Percentiles rank a stretch among this genome's conserved stretches.
Evolutionary conservation across 2,329 filamentous ascomycete genomes (phyloP).

Genomic region (Pyrenophora tritici-repentis): DNA sequence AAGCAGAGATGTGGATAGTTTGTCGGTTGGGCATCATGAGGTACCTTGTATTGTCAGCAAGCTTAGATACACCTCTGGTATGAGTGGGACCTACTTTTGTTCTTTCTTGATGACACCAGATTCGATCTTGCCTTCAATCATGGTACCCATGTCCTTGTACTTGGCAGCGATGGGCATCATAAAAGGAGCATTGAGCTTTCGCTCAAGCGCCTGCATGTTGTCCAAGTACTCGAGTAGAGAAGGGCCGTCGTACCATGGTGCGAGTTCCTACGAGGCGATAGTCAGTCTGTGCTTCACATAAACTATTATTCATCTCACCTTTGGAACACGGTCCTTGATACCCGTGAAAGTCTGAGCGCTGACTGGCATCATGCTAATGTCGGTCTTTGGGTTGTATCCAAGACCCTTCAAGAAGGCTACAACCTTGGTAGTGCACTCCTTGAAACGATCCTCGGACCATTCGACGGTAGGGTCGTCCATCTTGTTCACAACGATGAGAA

Average conservation of each 20-base stretch:
- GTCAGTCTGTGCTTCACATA: not conserved
- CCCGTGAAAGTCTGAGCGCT: constrained; percentile 84
- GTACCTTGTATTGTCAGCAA: constrained; percentile 62
- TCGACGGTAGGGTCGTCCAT: constrained; percentile 98
- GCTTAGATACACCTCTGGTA: not conserved
- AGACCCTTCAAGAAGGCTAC: constrained; percentile 85
- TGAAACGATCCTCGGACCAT: constrained; percentile 91
- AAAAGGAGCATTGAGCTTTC: constrained; percentile 96
- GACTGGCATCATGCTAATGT: constrained; percentile 94
- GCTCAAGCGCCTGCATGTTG: constrained; percentile 86
- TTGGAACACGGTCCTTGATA: constrained; percentile 83
- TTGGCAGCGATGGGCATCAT: constrained; percentile 99
- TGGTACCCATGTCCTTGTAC: constrained; percentile 95
- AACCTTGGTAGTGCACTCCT: constrained; percentile 91
- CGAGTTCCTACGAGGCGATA: constrained; percentile 55
- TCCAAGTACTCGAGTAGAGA: constrained; percentile 96
- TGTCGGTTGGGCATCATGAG: constrained; percentile 97
- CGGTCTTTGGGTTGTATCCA: constrained; percentile 91
- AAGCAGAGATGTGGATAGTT: constrained; percentile 75
- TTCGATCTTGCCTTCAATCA: constrained; percentile 97
- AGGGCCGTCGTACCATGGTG: constrained; percentile 85
- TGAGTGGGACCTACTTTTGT: constrained; percentile 4
- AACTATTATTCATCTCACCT: constrained; percentile 35
- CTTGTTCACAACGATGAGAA: constrained; percentile 89
- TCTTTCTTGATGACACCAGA: constrained; percentile 56